A percentile compares a stretch with the other conserved stretches of the same genome.
Evolutionary conservation across 768 basidiomycete species (phyloP).

Genomic region (Agrocybe praecox): DNA sequence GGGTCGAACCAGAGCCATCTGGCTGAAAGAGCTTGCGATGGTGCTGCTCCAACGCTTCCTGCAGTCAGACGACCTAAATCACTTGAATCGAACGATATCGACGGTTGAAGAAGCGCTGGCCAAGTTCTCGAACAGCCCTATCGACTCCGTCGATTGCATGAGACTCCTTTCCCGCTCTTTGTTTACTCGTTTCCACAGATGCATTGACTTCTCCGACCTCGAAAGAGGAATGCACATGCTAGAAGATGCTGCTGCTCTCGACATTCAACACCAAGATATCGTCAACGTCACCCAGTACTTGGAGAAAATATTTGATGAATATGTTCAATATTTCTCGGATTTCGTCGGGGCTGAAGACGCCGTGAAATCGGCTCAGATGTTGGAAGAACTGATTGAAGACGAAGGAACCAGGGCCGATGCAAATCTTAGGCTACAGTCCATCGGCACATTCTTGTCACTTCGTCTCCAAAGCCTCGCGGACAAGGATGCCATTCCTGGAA

Average conservation of each 20-base stretch:
- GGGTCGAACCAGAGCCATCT: not conserved
- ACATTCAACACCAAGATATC: not conserved
- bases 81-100: not conserved
- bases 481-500: no score
- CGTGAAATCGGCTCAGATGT: not conserved
- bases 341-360: not conserved
- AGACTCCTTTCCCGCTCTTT: not conserved
- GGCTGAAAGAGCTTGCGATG: slow-evolving; percentile 5
- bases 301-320: not conserved
- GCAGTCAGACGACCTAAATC: not conserved
- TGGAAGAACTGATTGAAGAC: not conserved
- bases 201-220: not conserved
- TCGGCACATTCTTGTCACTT: no score
- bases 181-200: not conserved
- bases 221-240: not conserved
- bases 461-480: no score
- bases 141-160: no score
- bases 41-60: slow-evolving; percentile 1
- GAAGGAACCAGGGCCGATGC: not conserved
- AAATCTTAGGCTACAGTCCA: no score
- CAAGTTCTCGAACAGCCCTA: not conserved
- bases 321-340: not conserved
- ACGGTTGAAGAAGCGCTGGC: not conserved
- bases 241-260: not conserved
- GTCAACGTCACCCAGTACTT: not conserved